Conservation (phyloP, 1,284 basidiomycete genomes). For the Cronartium ribicola region DNA sequence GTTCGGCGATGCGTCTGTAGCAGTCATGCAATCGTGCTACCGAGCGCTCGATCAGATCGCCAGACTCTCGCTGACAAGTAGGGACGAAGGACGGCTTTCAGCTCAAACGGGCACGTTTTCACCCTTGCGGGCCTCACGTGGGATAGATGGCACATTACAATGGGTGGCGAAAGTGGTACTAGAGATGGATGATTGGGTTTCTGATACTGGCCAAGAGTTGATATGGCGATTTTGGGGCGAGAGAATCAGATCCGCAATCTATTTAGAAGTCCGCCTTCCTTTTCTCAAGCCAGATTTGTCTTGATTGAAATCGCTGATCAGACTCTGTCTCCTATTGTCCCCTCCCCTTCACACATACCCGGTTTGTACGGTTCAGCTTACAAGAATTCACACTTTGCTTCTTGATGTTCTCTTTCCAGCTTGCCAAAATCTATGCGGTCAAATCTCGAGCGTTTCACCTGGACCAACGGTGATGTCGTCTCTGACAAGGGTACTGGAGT, state of each 20-base stretch:
- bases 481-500: not conserved
- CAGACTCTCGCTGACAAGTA: not conserved
- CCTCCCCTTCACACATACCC: too few species aligned
- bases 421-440: not conserved
- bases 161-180: not conserved
- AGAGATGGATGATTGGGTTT: not conserved
- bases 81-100: not conserved
- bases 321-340: not conserved
- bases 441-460: not conserved
- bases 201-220: not conserved
- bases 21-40: not conserved
- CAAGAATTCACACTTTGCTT: not conserved
- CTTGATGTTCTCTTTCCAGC: not conserved
- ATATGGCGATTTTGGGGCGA: not conserved
- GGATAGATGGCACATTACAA: not conserved
- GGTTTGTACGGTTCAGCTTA: not conserved
- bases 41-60: not conserved
- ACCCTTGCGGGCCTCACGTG: not conserved
- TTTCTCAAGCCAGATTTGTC: not conserved
- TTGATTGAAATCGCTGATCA: not conserved
- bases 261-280: not conserved
- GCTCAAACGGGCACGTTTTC: not conserved
- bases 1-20: not conserved
- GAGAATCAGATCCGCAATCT: not conserved
- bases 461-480: not conserved